Conservation (phyloP, 306 rosid species). For the Hylodesmum podocarpum region DNA sequence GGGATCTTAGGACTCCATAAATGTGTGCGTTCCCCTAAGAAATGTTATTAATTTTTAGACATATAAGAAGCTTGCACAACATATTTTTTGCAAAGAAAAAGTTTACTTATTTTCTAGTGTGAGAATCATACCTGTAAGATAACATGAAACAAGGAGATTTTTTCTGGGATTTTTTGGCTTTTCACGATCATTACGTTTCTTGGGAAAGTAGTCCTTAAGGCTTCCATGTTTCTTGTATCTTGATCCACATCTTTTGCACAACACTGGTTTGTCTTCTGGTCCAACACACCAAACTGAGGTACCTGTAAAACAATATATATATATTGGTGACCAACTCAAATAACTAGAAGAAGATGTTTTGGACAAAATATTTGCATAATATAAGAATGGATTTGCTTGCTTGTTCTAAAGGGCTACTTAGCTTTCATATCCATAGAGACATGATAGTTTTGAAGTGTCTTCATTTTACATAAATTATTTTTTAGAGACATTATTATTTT, state of each 20-base stretch:
- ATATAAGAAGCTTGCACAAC: not conserved
- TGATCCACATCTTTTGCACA: slow-evolving; percentile 34
- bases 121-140: not conserved
- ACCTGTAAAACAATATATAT: slow-evolving; percentile 12
- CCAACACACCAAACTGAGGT: slow-evolving; percentile 31
- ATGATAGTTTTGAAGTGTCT: not conserved
- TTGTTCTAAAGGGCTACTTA: not conserved
- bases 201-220: slow-evolving; percentile 15
- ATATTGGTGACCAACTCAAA: not conserved
- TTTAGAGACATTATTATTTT: not conserved
- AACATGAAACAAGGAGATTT: not conserved
- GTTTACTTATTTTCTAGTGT: not conserved
- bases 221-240: not conserved
- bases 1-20: not conserved
- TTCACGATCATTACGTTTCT: no score
- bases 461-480: not conserved
- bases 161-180: no score
- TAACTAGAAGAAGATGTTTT: not conserved
- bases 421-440: no score
- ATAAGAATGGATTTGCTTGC: not conserved
- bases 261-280: slow-evolving; percentile 12
- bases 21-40: not conserved
- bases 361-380: not conserved
- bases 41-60: not conserved
- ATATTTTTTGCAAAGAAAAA: not conserved